Percentiles rank a stretch among this genome's conserved stretches.
phyloP scores from a whole-genome alignment of 176 grass and related monocot genomes.

The Juncus effusus region DNA sequence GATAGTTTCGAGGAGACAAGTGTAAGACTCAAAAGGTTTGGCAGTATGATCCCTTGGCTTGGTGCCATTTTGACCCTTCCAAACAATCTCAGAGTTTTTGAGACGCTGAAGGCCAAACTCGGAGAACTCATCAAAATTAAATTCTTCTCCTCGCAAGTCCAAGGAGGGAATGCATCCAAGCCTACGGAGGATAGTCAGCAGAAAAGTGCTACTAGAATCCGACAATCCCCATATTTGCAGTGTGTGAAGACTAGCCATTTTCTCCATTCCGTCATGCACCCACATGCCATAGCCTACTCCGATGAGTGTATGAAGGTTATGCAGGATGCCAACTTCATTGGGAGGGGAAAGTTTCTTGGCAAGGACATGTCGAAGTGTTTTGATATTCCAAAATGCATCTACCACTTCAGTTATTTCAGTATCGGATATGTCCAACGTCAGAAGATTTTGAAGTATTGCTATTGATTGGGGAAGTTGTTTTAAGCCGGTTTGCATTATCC shows the following conservation, averaged over 20 bases:
- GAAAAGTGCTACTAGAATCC: too few species aligned
- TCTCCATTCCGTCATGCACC: constrained; percentile 4
- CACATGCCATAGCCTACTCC: neutral
- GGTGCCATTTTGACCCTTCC: too few species aligned
- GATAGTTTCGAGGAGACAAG: too few species aligned
- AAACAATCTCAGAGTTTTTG: too few species aligned
- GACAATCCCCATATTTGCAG: constrained; percentile 6
- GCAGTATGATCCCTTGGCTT: too few species aligned
- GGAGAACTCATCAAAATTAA: too few species aligned
- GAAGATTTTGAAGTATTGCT: constrained; percentile 21
- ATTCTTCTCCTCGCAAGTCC: too few species aligned
- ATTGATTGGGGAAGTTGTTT: constrained; percentile 6
- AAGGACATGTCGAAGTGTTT: neutral
- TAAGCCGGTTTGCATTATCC: neutral
- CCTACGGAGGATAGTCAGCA: too few species aligned
- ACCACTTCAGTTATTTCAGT: constrained; percentile 13
- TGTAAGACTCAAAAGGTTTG: too few species aligned
- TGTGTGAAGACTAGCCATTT: constrained; percentile 16
- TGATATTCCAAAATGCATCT: constrained; percentile 18
- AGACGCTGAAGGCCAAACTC: too few species aligned
- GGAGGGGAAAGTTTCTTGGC: neutral
- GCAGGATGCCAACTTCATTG: neutral
- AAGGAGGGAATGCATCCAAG: too few species aligned
- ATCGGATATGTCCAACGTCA: constrained; percentile 20
- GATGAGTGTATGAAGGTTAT: constrained; percentile 21